Percentiles rank a stretch among this genome's conserved stretches.
These are phyloP conservation scores for Starmerella floricola DNA, from an alignment of 805 yeast genomes.

Conservation along the genomic window DNA sequence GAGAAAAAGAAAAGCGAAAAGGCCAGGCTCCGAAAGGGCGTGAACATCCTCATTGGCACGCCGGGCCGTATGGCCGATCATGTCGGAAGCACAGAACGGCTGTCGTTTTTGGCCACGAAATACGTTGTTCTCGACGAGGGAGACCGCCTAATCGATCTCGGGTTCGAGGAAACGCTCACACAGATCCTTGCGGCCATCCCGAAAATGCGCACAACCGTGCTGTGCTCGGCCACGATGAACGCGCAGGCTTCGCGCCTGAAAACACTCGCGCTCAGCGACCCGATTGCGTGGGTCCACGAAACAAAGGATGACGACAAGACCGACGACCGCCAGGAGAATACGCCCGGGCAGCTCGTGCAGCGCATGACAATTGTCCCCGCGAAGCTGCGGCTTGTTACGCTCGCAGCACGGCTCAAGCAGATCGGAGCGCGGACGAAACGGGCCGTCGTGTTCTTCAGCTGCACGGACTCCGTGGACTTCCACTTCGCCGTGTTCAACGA, in stretches of 20 bases:
- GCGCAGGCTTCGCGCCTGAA: conserved; percentile 71
- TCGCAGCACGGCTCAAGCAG: conserved; percentile 52
- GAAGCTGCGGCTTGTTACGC: conserved; percentile 71
- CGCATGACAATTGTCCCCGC: conserved; percentile 80
- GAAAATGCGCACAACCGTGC: conserved; percentile 52
- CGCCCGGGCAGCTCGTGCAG: conserved; percentile 86
- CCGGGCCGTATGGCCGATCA: conserved; percentile 96
- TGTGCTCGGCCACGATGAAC: conserved; percentile 92
- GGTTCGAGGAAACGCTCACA: conserved; percentile 86
- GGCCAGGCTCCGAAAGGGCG: conserved; percentile 91
- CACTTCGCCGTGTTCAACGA: conserved; percentile 55
- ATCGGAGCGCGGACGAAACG: conserved; percentile 27
- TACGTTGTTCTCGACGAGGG: conserved; percentile 95
- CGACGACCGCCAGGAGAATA: conserved; percentile 33
- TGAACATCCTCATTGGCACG: conserved; percentile 88
- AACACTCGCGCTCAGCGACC: conserved; percentile 57
- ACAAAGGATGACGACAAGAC: conserved; percentile 24
- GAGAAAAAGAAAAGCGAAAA: conserved; percentile 95
- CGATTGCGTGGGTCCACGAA: conserved; percentile 48
- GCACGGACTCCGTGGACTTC: conserved; percentile 94
- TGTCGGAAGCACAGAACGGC: conserved; percentile 70
- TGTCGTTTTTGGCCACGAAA: conserved; percentile 61
- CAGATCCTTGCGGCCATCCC: conserved; percentile 61
- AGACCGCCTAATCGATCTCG: conserved; percentile 87
- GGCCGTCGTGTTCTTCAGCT: conserved; percentile 70